Base-by-base conservation (phyloP, 441 rosid species). In the Gossypium davidsonii region DNA sequence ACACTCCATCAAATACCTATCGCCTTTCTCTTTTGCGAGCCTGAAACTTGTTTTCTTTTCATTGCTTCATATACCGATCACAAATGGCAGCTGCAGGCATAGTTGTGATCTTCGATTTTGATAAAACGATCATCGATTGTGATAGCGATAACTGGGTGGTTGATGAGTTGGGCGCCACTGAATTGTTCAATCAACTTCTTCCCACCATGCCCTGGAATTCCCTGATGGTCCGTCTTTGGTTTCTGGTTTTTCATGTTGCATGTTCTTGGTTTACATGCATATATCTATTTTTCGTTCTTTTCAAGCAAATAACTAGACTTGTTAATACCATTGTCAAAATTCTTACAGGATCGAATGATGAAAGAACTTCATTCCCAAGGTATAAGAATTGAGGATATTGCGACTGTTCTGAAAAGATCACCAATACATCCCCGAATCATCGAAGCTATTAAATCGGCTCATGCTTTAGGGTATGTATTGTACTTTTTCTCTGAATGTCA, bases 121-220 rank as follows among this genome's bases (percentile, higher is more conserved):
- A 90, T 75, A 86, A 90, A 80, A 90, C 94, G 2, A 86, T 88
- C 52, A 76, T 88, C 70, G 92, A 90, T 15, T 82, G 82, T 0
- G 95, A 88, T 44, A 86, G 93, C 12, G 95, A 90, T 52, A 90
- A 88, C 12, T 90, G 90, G 87, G 92, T 89, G 2, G 63, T 90
- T 1, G 92, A 89, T 75, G 90, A 79, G 58, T 70, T 90, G 72
- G 93, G 93, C 9, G 79, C 79, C 57, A 85, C 88, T 0, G 87
- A 82, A 18, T 72, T 82, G 83, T 91, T 86, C 80, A 74, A 89
- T 23, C 78, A 85, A 67, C 94, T 91, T 62, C 92, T 88, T n/a
- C 89, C 88, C 7, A 83, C 91, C 61, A 88, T 89, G 92, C 87
- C 92, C 34, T 91, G 91, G 92, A 91, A 91, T 67, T 72, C 91